phyloP scores from a whole-genome alignment of 768 basidiomycete species.

The Hygrocybe punicea region DNA sequence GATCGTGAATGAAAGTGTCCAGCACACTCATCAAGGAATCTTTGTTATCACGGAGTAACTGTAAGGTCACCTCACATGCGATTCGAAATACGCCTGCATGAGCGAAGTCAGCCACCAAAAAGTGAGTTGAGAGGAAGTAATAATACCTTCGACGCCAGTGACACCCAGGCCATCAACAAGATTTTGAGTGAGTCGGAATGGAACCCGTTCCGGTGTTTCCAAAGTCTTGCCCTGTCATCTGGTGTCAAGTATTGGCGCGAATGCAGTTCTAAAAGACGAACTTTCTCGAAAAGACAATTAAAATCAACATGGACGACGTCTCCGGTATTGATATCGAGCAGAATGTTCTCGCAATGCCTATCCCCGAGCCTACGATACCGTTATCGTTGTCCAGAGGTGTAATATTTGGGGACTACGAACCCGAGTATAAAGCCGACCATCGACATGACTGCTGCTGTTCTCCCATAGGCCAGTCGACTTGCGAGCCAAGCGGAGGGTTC shows the following conservation, averaged over 20 bases:
- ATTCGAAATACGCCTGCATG: conserved; percentile 77
- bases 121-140: neutral
- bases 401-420: conserved; percentile 41
- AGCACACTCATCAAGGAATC: conserved; percentile 93
- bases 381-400: neutral
- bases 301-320: conserved; percentile 97
- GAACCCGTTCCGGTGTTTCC: conserved; percentile 86
- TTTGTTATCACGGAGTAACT: conserved; percentile 82
- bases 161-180: conserved; percentile 89
- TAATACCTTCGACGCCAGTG: conserved; percentile 81
- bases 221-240: conserved; percentile 68
- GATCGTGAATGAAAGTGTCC: conserved; percentile 96
- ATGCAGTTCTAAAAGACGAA: conserved; percentile 23
- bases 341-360: conserved; percentile 93
- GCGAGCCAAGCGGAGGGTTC: conserved; percentile 94
- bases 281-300: conserved; percentile 97
- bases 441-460: conserved; percentile 95
- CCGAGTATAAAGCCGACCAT: conserved; percentile 98
- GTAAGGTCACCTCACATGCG: conserved; percentile 87
- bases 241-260: neutral
- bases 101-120: neutral
- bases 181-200: conserved; percentile 93
- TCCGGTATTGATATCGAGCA: conserved; percentile 83
- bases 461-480: conserved; percentile 78
- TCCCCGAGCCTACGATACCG: conserved; percentile 76